These are phyloP conservation scores for Cryptococcus neoformans DNA, from an alignment of 1,284 basidiomycete genomes.

Conservation along the genomic window DNA sequence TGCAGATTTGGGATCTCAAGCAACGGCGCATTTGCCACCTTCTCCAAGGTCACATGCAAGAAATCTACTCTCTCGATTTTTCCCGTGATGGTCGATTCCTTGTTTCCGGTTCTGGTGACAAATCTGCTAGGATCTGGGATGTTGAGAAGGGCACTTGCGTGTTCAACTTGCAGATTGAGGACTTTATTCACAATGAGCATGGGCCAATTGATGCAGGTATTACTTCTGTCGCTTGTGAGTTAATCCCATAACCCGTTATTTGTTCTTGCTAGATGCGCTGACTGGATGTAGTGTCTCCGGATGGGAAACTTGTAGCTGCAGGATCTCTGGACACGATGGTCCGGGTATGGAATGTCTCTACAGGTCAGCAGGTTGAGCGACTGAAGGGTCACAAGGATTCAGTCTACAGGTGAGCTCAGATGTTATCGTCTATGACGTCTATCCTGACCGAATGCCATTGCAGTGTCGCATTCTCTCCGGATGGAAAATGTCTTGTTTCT, in stretches of 20 bases:
- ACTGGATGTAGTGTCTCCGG: conserved; percentile 65
- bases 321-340: conserved; percentile 80
- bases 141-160: conserved; percentile 61
- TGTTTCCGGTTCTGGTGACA: conserved; percentile 85
- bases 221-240: conserved; percentile 54
- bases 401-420: conserved; percentile 56
- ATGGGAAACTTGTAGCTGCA: conserved; percentile 75
- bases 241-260: background rate
- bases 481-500: conserved; percentile 69
- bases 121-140: conserved; percentile 87
- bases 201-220: conserved; percentile 69
- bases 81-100: conserved; percentile 74
- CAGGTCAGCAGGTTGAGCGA: conserved; percentile 68
- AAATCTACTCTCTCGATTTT: conserved; percentile 89
- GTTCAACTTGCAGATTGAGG: conserved; percentile 52
- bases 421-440: too few relatives aligned
- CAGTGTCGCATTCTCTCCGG: conserved; percentile 80
- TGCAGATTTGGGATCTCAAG: conserved; percentile 80
- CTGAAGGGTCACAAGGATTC: conserved; percentile 78
- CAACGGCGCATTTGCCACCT: conserved; percentile 67
- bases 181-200: conserved; percentile 52
- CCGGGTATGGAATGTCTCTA: conserved; percentile 78
- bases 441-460: background rate
- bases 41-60: conserved; percentile 81
- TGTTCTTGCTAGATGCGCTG: background rate